Evolutionary conservation across 352 stramenopile species (phyloP), one percentile per base, ranked within the genome.

Genomic region (Phytopythium delawarense): DNA sequence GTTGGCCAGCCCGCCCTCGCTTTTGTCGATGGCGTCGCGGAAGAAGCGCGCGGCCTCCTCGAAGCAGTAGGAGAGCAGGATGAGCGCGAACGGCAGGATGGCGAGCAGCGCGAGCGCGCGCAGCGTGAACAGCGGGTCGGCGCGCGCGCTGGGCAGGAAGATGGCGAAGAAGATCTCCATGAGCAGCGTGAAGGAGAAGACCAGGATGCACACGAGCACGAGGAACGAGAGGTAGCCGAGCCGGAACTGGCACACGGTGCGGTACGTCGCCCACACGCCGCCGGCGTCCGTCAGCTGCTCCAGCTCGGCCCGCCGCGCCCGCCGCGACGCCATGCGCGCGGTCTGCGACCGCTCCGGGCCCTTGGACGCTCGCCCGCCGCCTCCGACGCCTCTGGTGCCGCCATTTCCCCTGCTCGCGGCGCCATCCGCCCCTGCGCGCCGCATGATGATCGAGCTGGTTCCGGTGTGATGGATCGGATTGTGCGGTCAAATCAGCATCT

Each of bases 141-240:
- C 74, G 7, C 81, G 81, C 30, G 87, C 85, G 48, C 80, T 92
- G 23, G 85, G 87, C 49, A 96, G 61, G 64, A 94, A 96, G 61
- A 94, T 92, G n/a, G 87, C 79, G 66, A 96, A 96, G 79, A 96
- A 94, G 45, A 94, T 92, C 67, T 94, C 85, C 87, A 96, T 96
- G 52, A 96, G 69, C 62, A 93, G 81, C 65, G 83, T 89, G 71
- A 96, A 91, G 44, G 83, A 92, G 66, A 96, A 96, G 76, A 94
- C 94, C 72, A 96, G 76, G 65, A 96, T 92, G 65, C 88, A 87
- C 80, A 96, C 91, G 63, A 92, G 81, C 67, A 96, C 87, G 35
- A 96, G 71, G 66, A 96, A 94, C 40, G 87, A 81, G 63, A 96
- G 88, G 72, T 94, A 96, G 57, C 85, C 85, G n/a, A 96, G 73